Conservation (phyloP, 352 stramenopile genomes). For the Phytophthora agathidicida region DNA sequence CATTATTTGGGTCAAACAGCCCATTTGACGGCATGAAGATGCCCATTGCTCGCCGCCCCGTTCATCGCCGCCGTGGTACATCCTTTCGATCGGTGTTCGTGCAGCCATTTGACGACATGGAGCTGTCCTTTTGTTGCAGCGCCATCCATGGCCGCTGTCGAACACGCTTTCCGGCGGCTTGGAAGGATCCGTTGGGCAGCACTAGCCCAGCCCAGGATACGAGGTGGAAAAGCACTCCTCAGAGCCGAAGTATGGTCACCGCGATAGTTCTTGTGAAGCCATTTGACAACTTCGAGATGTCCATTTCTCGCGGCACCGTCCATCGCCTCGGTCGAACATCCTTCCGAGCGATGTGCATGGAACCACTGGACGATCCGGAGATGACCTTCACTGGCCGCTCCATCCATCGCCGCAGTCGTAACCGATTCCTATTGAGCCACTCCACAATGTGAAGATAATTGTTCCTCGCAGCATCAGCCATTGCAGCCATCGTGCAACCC, state of each 20-base stretch:
- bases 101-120: slow-evolving; percentile 6
- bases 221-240: too few relatives aligned
- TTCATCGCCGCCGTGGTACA: slow-evolving; percentile 20
- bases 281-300: slow-evolving; percentile 1
- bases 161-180: neutral
- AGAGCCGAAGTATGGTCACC: too few relatives aligned
- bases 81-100: slow-evolving; percentile 9
- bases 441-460: neutral
- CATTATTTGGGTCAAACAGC: too few relatives aligned
- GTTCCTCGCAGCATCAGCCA: slow-evolving; percentile 8
- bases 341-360: slow-evolving; percentile 12
- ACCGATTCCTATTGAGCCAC: slow-evolving; percentile 9
- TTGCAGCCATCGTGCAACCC: slow-evolving; percentile 11
- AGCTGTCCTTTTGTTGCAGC: slow-evolving; percentile 1
- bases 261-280: slow-evolving; percentile 8
- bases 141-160: slow-evolving; percentile 14
- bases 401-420: slow-evolving; percentile 13
- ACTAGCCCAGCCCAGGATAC: too few relatives aligned
- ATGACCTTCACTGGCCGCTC: neutral
- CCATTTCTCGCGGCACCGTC: slow-evolving; percentile 1
- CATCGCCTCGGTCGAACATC: slow-evolving; percentile 15
- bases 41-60: neutral
- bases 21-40: slow-evolving; percentile 5
- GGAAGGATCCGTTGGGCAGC: neutral
- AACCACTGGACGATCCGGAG: slow-evolving; percentile 10